Conservation (phyloP, 2,329 filamentous ascomycete species). For the Arthrobotrys entomopaga region DNA sequence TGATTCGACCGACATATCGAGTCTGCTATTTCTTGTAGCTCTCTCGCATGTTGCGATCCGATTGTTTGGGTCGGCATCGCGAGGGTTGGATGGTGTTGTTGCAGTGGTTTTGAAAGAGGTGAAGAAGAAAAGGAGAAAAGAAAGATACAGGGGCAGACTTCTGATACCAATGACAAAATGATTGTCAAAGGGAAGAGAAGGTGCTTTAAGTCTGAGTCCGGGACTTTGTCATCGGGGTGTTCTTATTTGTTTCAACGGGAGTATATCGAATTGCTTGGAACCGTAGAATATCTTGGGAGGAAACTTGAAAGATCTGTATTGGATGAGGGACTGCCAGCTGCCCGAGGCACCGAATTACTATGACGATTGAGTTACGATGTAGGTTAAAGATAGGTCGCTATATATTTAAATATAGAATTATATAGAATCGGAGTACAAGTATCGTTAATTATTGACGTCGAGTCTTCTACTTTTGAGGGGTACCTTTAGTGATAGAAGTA, state of each 20-base stretch:
- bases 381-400: no score
- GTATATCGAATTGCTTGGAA: neutral
- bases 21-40: constrained; percentile 74
- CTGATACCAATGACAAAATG: constrained; percentile 21
- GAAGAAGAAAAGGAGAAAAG: constrained; percentile 6
- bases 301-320: no score
- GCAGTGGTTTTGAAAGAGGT: constrained; percentile 13
- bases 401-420: no score
- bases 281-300: neutral
- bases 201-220: neutral
- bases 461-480: no score
- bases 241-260: neutral
- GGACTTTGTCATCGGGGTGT: constrained; percentile 10
- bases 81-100: constrained; percentile 1
- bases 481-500: no score
- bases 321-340: no score
- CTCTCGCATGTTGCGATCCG: constrained; percentile 66
- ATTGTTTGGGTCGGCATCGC: constrained; percentile 71
- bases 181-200: neutral
- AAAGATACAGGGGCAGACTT: neutral
- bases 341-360: no score
- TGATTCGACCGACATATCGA: constrained; percentile 73
- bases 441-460: no score
- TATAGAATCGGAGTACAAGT: no score
- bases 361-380: no score